phyloP scores from a whole-genome alignment of 2,329 filamentous ascomycete genomes.

The Chaetomium globosum region DNA sequence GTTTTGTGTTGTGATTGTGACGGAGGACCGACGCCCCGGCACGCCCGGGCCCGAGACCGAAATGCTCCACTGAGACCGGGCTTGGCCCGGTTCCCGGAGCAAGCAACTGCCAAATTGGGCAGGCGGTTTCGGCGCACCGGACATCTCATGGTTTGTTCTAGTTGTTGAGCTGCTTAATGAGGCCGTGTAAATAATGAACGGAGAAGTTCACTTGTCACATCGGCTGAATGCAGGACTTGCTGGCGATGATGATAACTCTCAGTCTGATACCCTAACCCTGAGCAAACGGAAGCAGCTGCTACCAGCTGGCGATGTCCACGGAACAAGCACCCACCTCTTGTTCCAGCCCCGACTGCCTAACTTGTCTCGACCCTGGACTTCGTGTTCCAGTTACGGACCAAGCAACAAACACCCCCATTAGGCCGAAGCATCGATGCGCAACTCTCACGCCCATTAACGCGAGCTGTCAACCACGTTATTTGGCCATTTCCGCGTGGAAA shows the following conservation, averaged over 20 bases:
- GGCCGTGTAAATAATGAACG: neutral
- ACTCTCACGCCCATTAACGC: neutral
- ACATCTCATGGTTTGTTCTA: too few species aligned
- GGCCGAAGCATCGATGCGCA: constrained; percentile 7
- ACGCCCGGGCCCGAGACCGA: neutral
- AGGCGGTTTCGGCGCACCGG: neutral
- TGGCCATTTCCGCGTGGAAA: neutral
- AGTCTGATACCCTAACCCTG: neutral
- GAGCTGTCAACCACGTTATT: neutral
- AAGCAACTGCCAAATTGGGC: constrained; percentile 3
- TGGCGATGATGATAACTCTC: neutral
- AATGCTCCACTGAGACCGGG: neutral
- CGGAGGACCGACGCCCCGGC: neutral
- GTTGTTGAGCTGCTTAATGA: neutral
- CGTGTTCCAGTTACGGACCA: neutral
- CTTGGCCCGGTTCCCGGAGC: neutral
- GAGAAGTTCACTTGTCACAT: neutral
- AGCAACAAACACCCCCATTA: neutral
- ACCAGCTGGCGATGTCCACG: neutral
- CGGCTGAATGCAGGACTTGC: neutral
- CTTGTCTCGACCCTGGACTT: neutral
- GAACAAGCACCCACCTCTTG: neutral
- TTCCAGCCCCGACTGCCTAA: neutral
- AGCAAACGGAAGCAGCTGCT: neutral
- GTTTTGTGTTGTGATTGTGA: neutral